Evolutionary conservation across 306 rosid genomes (phyloP), one percentile per base, ranked within the genome.

Genomic region (Arachis hypogaea): DNA sequence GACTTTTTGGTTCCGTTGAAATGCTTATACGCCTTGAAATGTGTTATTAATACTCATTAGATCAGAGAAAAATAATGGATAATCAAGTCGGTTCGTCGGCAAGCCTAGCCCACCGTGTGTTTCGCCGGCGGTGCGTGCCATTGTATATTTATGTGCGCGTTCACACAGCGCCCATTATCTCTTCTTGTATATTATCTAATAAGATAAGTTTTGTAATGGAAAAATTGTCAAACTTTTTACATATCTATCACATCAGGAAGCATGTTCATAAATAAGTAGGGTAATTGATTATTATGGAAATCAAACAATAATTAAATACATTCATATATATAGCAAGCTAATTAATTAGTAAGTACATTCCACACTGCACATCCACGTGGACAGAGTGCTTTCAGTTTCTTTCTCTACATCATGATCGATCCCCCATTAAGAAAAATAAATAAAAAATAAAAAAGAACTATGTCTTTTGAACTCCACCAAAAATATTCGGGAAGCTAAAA

Each of bases 331-430:
- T 75, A 77, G 67, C 78, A 55, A 30, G 45, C 56, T 47, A 18
- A 57, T 59, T 33, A 33, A 33, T 33, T 33, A 33, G 4, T 33
- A 33, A 33, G 38, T 76, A 73, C 59, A 58, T 69, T 46, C 70
- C 77, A 74, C 83, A 86, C 91, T 81, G 65, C 89, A 68, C 52
- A 49, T 84, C 94, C 86, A 69, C 72, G 69, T 51, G 82, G 91
- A 85, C 22, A 61, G 90, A 87, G 93, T 86, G 95, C 84, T 66
- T 16, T 45, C 72, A 54, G 38, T 46, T 64, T 68, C 77, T 82
- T 66, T 11, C 33, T 57, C 85, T 83, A 83, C 84, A 63, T 68
- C 70, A 22, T 71, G 43, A 68, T 59, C 65, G 28, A 22, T 22
- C 28, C 28, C 28, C 28, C 28, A 22, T 22, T 22, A 22, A 22